Base-by-base conservation (phyloP, 768 basidiomycete species). In the Boletus sp. region DNA sequence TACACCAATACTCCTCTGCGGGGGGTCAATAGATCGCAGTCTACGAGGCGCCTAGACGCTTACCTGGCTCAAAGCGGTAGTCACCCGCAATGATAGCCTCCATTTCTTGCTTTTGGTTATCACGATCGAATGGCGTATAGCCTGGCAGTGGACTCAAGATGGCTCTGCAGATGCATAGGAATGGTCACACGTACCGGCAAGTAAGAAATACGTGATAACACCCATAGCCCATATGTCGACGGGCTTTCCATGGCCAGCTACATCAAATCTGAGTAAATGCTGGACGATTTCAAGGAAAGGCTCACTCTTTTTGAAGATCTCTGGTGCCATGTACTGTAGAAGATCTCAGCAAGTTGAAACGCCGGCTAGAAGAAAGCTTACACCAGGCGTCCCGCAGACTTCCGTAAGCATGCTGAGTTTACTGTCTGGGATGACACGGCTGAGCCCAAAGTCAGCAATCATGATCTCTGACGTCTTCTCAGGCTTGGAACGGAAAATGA, bases 201-300 rank as follows among this genome's bases (percentile, higher is more conserved):
- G 85, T 4, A 98, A 76, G 85, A 97, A 97, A 74, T 98, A 98
- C 13, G 96, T 90, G 71, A 99, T 95, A 46, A 99, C 96, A 37
- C 96, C 96, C 83, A 98, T 95, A 1, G 96, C 94, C 95, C 93
- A 95, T 51, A 96, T 74, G 64, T 96, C 96, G 17, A 97, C 95
- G 9, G 95, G 94, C 73, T 91, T 97, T 39, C 88, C 83, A 64
- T 99, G 96, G 4, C 96, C 96, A 51, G 85, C 88, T 90, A 65
- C 30, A 50, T 41, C 9, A 27, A 29, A 17, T 14, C 27, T 59
- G 47, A 59, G 39, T 40, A 32, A 40, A 37, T 52, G 23, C 8
- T 7, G 8, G n/a, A 44, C 10, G 14, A 21, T 32, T 7, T 13
- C n/a, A 43, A 47, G 5, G 37, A 47, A 47, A 15, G 3, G 72